Evolutionary conservation across 768 basidiomycete genomes (phyloP).

Genomic region (Hericium coralloides): DNA sequence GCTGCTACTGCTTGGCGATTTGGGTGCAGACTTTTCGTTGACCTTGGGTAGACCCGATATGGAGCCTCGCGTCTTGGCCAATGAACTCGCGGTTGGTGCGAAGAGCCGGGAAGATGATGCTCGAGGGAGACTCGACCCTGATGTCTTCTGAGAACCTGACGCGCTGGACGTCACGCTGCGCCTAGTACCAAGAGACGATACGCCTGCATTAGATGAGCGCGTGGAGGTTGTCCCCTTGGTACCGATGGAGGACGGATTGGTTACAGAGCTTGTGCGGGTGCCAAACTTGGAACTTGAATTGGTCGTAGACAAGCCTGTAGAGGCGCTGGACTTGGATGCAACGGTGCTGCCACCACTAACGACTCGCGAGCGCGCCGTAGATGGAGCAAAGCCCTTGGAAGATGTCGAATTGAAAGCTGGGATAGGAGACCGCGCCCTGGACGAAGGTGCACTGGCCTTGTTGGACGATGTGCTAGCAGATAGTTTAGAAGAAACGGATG

Average conservation of each 20-base stretch:
- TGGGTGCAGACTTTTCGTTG: conserved; percentile 9
- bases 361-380: background rate
- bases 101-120: conserved; percentile 12
- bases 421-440: conserved; percentile 18
- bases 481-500: background rate
- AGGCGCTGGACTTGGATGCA: conserved; percentile 1
- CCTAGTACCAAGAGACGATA: conserved; percentile 39
- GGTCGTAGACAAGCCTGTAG: conserved; percentile 4
- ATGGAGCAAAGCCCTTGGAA: background rate
- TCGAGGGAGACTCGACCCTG: conserved; percentile 9
- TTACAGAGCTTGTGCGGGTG: conserved; percentile 1
- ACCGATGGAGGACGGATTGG: conserved; percentile 21
- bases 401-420: conserved; percentile 17
- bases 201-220: conserved; percentile 19
- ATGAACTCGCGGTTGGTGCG: conserved; percentile 19
- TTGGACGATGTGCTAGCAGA: conserved; percentile 1
- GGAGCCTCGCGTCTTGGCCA: conserved; percentile 9
- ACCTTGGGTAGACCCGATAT: background rate
- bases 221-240: conserved; percentile 20
- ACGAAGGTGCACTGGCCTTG: conserved; percentile 4
- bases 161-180: conserved; percentile 13
- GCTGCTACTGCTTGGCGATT: conserved; percentile 6
- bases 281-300: conserved; percentile 5
- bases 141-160: conserved; percentile 3
- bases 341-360: conserved; percentile 2